phyloP scores from a whole-genome alignment of 2,329 filamentous ascomycete species.

The Phialocephala subalpina region DNA sequence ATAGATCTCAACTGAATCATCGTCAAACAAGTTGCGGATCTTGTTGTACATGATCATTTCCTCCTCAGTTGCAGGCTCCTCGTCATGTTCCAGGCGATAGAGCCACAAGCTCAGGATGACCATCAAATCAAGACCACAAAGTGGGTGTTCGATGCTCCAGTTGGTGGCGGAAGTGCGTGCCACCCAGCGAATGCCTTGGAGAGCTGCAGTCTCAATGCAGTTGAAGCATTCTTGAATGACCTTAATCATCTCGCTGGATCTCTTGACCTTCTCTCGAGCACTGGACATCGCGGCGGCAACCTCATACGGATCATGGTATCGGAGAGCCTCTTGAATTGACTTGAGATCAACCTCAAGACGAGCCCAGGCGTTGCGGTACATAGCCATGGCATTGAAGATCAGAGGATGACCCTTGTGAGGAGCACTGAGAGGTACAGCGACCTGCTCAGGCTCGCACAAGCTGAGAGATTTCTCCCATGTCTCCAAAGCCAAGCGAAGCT shows the following conservation, averaged over 20 bases:
- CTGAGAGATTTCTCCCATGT: conserved; percentile 99
- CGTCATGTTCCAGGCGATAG: conserved; percentile 98
- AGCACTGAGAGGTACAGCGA: conserved; percentile 87
- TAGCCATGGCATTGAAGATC: conserved; percentile 97
- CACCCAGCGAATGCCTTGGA: conserved; percentile 96
- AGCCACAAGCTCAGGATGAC: conserved; percentile 98
- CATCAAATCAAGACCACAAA: conserved; percentile 96
- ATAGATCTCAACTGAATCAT: conserved; percentile 83
- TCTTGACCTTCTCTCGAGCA: conserved; percentile 91
- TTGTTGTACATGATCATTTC: conserved; percentile 93
- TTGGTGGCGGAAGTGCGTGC: conserved; percentile 97
- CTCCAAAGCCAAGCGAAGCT: conserved; percentile 91
- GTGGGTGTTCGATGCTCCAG: conserved; percentile 98
- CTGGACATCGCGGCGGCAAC: conserved; percentile 97
- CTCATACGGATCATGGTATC: conserved; percentile 97
- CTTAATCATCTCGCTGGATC: conserved; percentile 97
- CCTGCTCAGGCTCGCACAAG: conserved; percentile 89
- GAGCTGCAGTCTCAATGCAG: conserved; percentile 94
- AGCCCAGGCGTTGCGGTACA: conserved; percentile 93
- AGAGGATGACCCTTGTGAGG: conserved; percentile 96
- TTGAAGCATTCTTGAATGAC: conserved; percentile 98
- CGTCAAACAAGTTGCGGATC: conserved; percentile 87
- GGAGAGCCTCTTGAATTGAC: conserved; percentile 89
- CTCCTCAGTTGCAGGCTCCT: conserved; percentile 85
- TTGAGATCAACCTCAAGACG: conserved; percentile 96